Conservation (phyloP, 2,329 filamentous ascomycete genomes). For the Cladosporium sp. region DNA sequence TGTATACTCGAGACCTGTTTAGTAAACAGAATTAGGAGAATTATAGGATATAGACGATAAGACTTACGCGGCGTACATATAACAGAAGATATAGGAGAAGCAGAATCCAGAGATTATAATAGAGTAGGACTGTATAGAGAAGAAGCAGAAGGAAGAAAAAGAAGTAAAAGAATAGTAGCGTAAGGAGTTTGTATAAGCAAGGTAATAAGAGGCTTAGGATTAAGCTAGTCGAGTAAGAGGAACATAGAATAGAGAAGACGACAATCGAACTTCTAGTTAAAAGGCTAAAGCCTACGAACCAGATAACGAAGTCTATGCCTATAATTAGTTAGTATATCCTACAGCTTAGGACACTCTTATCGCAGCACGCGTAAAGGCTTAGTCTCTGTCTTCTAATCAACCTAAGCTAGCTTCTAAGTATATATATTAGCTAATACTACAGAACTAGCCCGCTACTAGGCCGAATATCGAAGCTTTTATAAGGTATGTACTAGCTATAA, state of each 20-base stretch:
- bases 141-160: conserved; percentile 51
- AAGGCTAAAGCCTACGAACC: background rate
- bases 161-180: conserved; percentile 41
- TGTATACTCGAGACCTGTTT: conserved; percentile 68
- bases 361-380: conserved; percentile 10
- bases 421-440: conserved; percentile 73
- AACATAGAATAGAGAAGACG: conserved; percentile 37
- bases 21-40: conserved; percentile 54
- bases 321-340: conserved; percentile 35
- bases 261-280: conserved; percentile 41
- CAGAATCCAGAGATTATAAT: conserved; percentile 82
- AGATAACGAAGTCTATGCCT: conserved; percentile 29
- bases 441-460: conserved; percentile 59
- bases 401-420: conserved; percentile 34
- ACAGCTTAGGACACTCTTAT: conserved; percentile 36
- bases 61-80: conserved; percentile 84
- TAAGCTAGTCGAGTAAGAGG: conserved; percentile 35
- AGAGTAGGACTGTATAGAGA: conserved; percentile 66
- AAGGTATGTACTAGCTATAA: conserved; percentile 49
- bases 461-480: conserved; percentile 71
- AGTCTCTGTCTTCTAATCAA: conserved; percentile 17
- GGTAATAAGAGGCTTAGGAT: conserved; percentile 39
- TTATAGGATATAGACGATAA: conserved; percentile 90
- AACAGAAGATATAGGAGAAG: conserved; percentile 92
- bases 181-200: conserved; percentile 47